phyloP scores from a whole-genome alignment of 2,329 filamentous ascomycete species.

The Stagonosporopsis vannaccii region DNA sequence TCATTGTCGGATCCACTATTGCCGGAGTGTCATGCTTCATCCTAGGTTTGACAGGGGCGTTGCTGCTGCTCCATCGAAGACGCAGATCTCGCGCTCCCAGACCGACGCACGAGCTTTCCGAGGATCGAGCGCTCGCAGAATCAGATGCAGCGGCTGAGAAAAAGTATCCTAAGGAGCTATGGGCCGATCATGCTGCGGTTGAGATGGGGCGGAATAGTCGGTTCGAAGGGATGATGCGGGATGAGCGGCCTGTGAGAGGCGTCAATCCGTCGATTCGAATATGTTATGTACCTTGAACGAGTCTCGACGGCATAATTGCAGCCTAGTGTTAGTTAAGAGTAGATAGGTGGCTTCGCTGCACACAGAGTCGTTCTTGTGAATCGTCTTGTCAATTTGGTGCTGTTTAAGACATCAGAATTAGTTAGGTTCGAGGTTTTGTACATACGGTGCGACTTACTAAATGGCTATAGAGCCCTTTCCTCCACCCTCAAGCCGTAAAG shows the following conservation, averaged over 20 bases:
- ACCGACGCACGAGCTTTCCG: slow-evolving; percentile 26
- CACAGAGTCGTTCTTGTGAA: slow-evolving; percentile 1
- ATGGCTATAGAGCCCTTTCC: slow-evolving; percentile 46
- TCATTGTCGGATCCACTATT: slow-evolving; percentile 29
- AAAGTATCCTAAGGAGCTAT: slow-evolving; percentile 21
- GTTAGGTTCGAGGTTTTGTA: neutral
- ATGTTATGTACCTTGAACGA: slow-evolving; percentile 2
- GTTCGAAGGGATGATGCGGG: slow-evolving; percentile 13
- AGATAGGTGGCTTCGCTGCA: neutral
- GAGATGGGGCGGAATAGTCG: slow-evolving; percentile 37
- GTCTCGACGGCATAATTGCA: neutral
- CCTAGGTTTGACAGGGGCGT: slow-evolving; percentile 16
- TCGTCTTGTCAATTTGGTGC: slow-evolving; percentile 20
- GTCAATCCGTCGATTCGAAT: slow-evolving; percentile 8
- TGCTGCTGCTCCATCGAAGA: slow-evolving; percentile 20
- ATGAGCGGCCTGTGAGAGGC: neutral
- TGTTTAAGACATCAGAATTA: slow-evolving; percentile 9
- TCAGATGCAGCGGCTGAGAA: slow-evolving; percentile 21
- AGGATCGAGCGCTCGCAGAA: slow-evolving; percentile 23
- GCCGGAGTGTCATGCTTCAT: slow-evolving; percentile 24
- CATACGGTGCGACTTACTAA: slow-evolving; percentile 28
- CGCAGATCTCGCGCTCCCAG: neutral
- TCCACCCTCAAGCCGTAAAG: slow-evolving; percentile 40
- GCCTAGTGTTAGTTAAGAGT: neutral
- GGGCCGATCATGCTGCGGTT: slow-evolving; percentile 23